Conservation (phyloP, 495 filamentous ascomycete genomes). For the Hyaloscypha finlandica region DNA sequence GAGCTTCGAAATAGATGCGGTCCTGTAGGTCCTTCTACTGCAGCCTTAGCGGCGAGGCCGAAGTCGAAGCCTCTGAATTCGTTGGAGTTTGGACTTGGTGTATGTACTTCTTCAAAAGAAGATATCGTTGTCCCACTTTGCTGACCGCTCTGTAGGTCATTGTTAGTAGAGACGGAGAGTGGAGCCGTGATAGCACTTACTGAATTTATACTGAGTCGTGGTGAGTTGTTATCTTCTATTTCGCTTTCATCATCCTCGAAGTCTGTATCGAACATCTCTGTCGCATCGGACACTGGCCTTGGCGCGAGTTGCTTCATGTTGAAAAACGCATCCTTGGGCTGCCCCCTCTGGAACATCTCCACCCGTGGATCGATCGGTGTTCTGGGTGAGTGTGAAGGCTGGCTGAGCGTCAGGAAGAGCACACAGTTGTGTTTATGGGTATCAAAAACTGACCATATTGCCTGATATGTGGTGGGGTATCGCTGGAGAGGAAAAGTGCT, state of each 20-base stretch:
- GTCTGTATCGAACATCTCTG: conserved; percentile 76
- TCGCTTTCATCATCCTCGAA: conserved; percentile 66
- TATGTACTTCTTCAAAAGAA: conserved; percentile 73
- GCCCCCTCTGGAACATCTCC: conserved; percentile 52
- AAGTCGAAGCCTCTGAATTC: conserved; percentile 48
- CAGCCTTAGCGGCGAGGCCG: conserved; percentile 46
- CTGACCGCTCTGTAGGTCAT: conserved; percentile 51
- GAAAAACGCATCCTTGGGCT: conserved; percentile 49
- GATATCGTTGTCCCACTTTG: conserved; percentile 74
- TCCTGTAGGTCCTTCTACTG: conserved; percentile 77
- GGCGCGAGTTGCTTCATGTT: conserved; percentile 44
- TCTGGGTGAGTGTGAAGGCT: conserved; percentile 24
- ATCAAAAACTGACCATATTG: conserved; percentile 22
- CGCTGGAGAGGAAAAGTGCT: conserved; percentile 23
- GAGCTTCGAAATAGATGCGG: conserved; percentile 85
- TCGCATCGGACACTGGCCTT: conserved; percentile 63
- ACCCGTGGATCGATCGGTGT: conserved; percentile 31
- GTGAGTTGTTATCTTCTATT: conserved; percentile 57
- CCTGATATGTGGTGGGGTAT: conserved; percentile 22
- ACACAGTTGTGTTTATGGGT: not conserved
- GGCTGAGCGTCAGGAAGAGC: conserved; percentile 14
- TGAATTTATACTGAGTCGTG: conserved; percentile 65
- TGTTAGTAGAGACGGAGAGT: conserved; percentile 1
- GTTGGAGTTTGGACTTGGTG: conserved; percentile 54
- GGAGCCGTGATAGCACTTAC: conserved; percentile 46